Conservation (phyloP, 108 stramenopile genomes). For the Fistulifera solaris region DNA sequence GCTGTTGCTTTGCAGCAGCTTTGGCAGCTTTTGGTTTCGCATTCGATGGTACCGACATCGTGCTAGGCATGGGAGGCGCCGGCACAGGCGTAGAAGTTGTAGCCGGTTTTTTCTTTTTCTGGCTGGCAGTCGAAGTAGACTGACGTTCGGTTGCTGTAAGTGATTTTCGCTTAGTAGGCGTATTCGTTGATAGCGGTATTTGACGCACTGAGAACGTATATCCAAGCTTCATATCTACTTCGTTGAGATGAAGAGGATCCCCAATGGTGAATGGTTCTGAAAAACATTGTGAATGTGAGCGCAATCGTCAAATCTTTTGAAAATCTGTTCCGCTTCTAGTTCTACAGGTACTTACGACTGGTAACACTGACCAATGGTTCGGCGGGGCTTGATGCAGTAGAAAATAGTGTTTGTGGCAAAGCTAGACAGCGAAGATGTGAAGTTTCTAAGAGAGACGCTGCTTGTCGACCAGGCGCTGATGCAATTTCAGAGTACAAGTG, state of each 20-base stretch:
- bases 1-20: too few relatives aligned
- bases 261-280: constrained; percentile 18
- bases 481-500: constrained; percentile 30
- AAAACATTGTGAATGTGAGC: not conserved
- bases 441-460: constrained; percentile 21
- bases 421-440: constrained; percentile 26
- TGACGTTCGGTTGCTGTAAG: too few relatives aligned
- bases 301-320: not conserved
- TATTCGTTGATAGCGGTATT: too few relatives aligned
- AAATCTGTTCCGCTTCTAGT: not conserved
- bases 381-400: constrained; percentile 34
- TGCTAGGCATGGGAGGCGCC: too few relatives aligned
- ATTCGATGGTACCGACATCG: too few relatives aligned
- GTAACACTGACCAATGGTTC: constrained; percentile 12
- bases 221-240: not conserved
- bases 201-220: too few relatives aligned
- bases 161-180: too few relatives aligned
- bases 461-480: constrained; percentile 42
- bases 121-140: too few relatives aligned
- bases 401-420: constrained; percentile 24
- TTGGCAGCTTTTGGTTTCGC: too few relatives aligned
- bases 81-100: too few relatives aligned
- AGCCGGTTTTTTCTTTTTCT: too few relatives aligned
- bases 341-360: not conserved
- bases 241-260: constrained; percentile 26